phyloP scores from a whole-genome alignment of 495 filamentous ascomycete species.

The Penicillium turbatum region DNA sequence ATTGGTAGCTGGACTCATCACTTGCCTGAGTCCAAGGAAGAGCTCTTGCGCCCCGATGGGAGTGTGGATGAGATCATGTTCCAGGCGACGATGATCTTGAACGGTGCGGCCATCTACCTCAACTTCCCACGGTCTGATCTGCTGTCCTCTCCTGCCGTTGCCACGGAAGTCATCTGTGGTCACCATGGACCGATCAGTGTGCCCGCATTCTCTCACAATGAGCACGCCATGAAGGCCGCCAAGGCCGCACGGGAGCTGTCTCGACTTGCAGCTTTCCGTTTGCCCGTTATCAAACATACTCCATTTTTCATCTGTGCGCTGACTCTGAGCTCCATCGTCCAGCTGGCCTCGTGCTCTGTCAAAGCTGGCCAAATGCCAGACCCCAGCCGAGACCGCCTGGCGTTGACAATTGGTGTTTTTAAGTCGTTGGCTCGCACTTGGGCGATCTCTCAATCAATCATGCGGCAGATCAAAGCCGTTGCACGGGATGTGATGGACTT shows the following conservation, averaged over 20 bases:
- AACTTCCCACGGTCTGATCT: constrained; percentile 50
- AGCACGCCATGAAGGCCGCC: constrained; percentile 77
- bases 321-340: constrained; percentile 54
- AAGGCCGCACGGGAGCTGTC: constrained; percentile 73
- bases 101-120: constrained; percentile 49
- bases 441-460: constrained; percentile 69
- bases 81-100: constrained; percentile 80
- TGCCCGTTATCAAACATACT: constrained; percentile 69
- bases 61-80: constrained; percentile 87
- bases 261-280: constrained; percentile 70
- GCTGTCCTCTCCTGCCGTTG: constrained; percentile 44
- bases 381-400: constrained; percentile 66
- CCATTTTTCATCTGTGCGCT: constrained; percentile 87
- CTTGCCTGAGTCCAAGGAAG: constrained; percentile 68
- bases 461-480: constrained; percentile 63
- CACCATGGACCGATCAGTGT: constrained; percentile 45
- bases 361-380: constrained; percentile 67
- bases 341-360: constrained; percentile 62
- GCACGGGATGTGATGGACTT: constrained; percentile 45
- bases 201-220: constrained; percentile 49
- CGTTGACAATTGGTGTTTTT: constrained; percentile 78
- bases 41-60: constrained; percentile 60
- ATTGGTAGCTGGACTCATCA: constrained; percentile 82
- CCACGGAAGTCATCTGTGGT: constrained; percentile 47
- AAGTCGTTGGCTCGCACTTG: constrained; percentile 69